Base-by-base conservation (phyloP, 1,284 basidiomycete genomes). In the Peniophora sp. region DNA sequence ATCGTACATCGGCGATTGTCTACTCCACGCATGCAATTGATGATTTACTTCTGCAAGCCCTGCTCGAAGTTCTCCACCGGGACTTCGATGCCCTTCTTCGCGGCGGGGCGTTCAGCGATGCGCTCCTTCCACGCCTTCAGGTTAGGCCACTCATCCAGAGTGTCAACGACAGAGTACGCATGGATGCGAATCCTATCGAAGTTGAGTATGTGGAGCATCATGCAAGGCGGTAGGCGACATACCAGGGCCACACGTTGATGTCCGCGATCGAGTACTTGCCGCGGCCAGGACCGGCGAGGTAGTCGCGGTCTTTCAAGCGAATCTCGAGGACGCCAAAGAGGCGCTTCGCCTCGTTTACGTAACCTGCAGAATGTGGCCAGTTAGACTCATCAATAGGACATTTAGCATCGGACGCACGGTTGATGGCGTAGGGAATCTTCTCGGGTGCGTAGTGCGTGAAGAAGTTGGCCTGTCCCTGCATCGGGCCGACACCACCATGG, bases 321-420 rank as follows among this genome's bases (percentile, higher is more conserved):
- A 79, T 78, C 57, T 92, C 82, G 50, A 92, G 75, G 9, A 92
- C 89, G 37, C 76, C 70, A 62, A 86, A 90, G 3, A 93, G 74
- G 24, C 90, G 78, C 62, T 82, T 82, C 2, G 86, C 86, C 71
- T 93, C 91, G 34, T 86, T 77, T 23, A 76, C 57, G 67, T 90
- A 92, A 47, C 87, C 78, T 81, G 67, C 3, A 34, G 24, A 20
- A 17, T 18, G 24, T 20, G 3, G 24, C 54, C 6, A 53, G 49
- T 24, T 24, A 14, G 14, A 20, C 34, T 10, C 34, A 10, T 41
- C 15, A 41, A 41, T n/a, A 41, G 5, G 52, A 22, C 18, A 44
- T 3, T 15, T 24, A 18, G 53, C 3, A 47, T 32, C 3, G 20
- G 9, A 59, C 69, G 53, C 51, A 79, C 81, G 73, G 54, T 78